Evolutionary conservation across 768 basidiomycete genomes (phyloP).

Genomic region (Serendipita sp.): DNA sequence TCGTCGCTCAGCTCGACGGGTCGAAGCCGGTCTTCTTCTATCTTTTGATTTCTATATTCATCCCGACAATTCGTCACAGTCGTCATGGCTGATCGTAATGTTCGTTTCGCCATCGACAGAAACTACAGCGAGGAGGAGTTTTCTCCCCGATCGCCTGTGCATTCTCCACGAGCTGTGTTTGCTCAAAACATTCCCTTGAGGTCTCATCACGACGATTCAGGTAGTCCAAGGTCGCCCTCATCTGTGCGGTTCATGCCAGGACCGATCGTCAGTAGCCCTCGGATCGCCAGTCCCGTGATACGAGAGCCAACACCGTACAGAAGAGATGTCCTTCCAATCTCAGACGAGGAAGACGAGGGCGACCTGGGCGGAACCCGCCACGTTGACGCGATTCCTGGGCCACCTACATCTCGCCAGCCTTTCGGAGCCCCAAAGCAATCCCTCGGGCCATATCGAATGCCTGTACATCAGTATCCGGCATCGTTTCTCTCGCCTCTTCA

Average conservation of each 20-base stretch:
- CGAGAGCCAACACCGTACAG: not conserved
- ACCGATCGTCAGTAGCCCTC: not conserved
- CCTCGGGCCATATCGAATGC: no score
- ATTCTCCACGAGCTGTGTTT: not conserved
- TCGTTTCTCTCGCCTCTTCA: no score
- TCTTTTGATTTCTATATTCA: not conserved
- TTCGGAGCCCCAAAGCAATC: no score
- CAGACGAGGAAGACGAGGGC: conserved; percentile 15
- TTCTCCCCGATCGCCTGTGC: not conserved
- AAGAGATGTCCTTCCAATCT: not conserved
- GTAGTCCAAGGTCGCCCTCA: not conserved
- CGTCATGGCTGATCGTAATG: not conserved
- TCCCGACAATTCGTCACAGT: not conserved
- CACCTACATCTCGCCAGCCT: no score
- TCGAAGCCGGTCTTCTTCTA: not conserved
- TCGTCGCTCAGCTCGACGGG: not conserved
- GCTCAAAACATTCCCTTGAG: not conserved
- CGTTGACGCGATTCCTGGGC: not conserved
- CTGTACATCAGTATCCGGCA: no score
- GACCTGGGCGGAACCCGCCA: not conserved
- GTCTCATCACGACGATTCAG: not conserved
- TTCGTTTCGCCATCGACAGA: conserved; percentile 2
- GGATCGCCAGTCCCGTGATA: not conserved
- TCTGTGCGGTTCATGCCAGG: not conserved
- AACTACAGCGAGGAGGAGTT: not conserved